These are phyloP conservation scores for Neurospora sp. DNA, from an alignment of 2,329 filamentous ascomycete genomes.

Conservation along the genomic window DNA sequence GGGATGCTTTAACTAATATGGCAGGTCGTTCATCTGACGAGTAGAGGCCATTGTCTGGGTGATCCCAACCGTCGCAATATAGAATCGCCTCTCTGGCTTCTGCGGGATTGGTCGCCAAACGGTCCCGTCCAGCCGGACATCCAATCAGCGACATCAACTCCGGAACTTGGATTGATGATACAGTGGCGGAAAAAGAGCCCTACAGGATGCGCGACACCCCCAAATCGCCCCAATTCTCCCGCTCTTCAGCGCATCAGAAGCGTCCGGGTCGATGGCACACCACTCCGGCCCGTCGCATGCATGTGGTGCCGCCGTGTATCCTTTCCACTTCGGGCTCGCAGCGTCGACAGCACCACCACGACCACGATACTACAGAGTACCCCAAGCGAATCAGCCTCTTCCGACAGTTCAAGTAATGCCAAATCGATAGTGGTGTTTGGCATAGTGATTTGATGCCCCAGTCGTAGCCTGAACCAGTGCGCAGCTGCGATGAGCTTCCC, in stretches of 20 bases:
- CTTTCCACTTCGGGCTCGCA: background rate
- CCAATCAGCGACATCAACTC: background rate
- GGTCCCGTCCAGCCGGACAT: background rate
- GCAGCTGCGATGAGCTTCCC: constrained; percentile 14
- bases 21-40: background rate
- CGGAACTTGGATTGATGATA: background rate
- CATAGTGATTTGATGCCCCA: background rate
- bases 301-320: background rate
- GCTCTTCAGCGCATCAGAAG: background rate
- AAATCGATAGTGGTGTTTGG: background rate
- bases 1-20: background rate
- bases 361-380: background rate
- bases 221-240: background rate
- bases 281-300: background rate
- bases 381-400: background rate
- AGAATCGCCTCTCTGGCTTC: background rate
- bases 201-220: background rate
- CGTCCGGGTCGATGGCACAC: background rate
- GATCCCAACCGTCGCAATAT: background rate
- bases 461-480: constrained; percentile 4
- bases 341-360: background rate
- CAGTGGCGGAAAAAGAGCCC: background rate
- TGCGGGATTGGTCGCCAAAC: background rate
- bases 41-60: background rate
- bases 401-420: background rate